Base-by-base conservation (phyloP, 2,329 filamentous ascomycete genomes). In the Rhexocercosporidium sp. region DNA sequence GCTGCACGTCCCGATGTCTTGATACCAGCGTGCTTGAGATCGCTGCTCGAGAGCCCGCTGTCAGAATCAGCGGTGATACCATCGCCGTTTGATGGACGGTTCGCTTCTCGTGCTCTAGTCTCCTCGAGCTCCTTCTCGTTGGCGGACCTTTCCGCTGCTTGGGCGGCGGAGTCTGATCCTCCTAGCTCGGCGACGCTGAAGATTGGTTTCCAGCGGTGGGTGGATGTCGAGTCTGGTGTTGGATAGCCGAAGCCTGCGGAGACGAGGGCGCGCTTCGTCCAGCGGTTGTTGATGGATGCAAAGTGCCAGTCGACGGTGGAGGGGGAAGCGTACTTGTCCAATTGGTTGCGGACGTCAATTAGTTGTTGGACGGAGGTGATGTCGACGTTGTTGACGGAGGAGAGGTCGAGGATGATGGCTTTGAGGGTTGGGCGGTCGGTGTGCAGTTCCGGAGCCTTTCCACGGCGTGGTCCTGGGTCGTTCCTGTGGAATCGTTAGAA, bases 341-440 rank as follows among this genome's bases (percentile, higher is more conserved):
- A 88, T 77, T 97, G 94, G 78, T 97, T 97, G 75, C 95, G 92
- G 0, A 97, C 91, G 75, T 98, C 96, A 75, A 98, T 96, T 46
- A 98, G 84, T 73, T 93, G 90, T 80, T 98, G 96, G 1, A 97
- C 87, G 0, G 93, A 96, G 0, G 96, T 97, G 67, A 97, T 89
- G 75, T 98, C 96, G 66, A 97, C 90, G 72, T 97, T 93, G 81
- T 97, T 97, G 71, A 98, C 94, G 0, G 92, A 91, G 3, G 91
- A 94, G 79, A 98, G 97, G 78, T 98, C 96, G 22, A 98, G 86
- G 67, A 98, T 94, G 72, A 98, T 83, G n/a, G 95, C 94, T 77
- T 92, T 93, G 60, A 97, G 86, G 0, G 88, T 90, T 0, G 94
- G 91, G 18, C 89, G 82, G 66, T 82, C 76, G 18, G 82, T 74